Conservation (phyloP, 805 yeast species). For the Lipomyces sp. region DNA sequence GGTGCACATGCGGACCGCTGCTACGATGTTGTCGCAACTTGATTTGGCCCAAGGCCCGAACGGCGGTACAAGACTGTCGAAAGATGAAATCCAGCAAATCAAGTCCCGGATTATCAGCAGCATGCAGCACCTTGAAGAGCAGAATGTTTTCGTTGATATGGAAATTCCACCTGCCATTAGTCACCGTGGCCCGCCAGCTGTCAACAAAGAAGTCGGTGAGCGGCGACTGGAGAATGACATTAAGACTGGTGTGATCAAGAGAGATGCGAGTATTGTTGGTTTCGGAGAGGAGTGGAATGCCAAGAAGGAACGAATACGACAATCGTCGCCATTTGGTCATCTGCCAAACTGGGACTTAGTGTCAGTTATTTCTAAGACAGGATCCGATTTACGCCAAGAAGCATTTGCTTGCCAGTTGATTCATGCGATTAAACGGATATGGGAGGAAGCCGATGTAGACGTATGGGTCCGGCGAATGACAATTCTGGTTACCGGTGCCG, state of each 20-base stretch:
- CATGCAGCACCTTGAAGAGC: constrained; percentile 77
- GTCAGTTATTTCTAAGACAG: constrained; percentile 95
- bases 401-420: constrained; percentile 97
- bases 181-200: constrained; percentile 22
- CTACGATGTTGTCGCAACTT: constrained; percentile 89
- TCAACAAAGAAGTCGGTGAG: constrained; percentile 70
- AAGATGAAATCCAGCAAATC: constrained; percentile 67
- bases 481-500: constrained; percentile 86
- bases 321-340: constrained; percentile 80
- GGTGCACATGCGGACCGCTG: constrained; percentile 93
- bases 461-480: constrained; percentile 96
- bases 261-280: constrained; percentile 57
- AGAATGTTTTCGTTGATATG: constrained; percentile 54
- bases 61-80: constrained; percentile 47
- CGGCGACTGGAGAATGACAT: constrained; percentile 90
- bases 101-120: constrained; percentile 70
- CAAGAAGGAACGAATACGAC: constrained; percentile 78
- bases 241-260: constrained; percentile 71
- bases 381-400: constrained; percentile 93
- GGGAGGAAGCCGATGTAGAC: constrained; percentile 70
- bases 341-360: constrained; percentile 91
- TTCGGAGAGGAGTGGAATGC: constrained; percentile 92
- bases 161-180: constrained; percentile 12
- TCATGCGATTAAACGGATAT: constrained; percentile 80
- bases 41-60: constrained; percentile 60